Conservation (phyloP, 495 filamentous ascomycete genomes). For the Lophiostoma macrostomum region DNA sequence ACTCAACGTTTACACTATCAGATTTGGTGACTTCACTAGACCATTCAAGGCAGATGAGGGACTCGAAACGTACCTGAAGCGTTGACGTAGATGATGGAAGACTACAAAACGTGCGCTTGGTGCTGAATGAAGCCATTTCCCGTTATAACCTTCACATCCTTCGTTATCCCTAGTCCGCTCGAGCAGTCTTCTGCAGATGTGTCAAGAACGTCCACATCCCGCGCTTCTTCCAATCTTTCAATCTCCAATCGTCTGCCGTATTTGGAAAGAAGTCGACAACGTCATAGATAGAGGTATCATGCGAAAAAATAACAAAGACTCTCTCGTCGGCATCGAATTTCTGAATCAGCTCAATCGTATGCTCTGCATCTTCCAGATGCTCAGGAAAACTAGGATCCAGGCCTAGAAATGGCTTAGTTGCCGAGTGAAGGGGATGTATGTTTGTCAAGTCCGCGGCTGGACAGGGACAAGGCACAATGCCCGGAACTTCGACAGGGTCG, state of each 20-base stretch:
- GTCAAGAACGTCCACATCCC: slow-evolving; percentile 7
- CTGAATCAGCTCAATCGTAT: slow-evolving; percentile 1
- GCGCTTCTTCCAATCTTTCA: slow-evolving; percentile 5
- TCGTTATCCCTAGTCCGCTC: no score
- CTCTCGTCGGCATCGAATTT: slow-evolving; percentile 7
- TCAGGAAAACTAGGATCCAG: background rate
- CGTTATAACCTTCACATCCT: no score
- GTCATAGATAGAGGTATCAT: slow-evolving; percentile 6
- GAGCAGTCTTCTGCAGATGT: no score
- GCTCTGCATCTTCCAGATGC: background rate
- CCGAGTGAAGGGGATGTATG: background rate
- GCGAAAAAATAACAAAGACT: slow-evolving; percentile 6
- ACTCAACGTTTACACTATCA: no score
- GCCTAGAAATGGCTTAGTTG: background rate
- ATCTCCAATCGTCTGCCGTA: slow-evolving; percentile 6
- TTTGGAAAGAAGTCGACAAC: background rate
- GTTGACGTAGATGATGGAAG: no score
- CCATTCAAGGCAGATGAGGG: no score
- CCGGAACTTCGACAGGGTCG: background rate
- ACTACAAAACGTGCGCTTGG: no score
- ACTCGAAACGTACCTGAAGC: no score
- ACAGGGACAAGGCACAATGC: background rate
- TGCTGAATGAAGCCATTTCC: no score
- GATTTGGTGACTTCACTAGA: no score
- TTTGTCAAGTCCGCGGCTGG: background rate